A percentile compares a stretch with the other conserved stretches of the same genome.
Evolutionary conservation across 225 moss, liverwort and hornwort species (phyloP).

Genomic region (Asterella californica): DNA sequence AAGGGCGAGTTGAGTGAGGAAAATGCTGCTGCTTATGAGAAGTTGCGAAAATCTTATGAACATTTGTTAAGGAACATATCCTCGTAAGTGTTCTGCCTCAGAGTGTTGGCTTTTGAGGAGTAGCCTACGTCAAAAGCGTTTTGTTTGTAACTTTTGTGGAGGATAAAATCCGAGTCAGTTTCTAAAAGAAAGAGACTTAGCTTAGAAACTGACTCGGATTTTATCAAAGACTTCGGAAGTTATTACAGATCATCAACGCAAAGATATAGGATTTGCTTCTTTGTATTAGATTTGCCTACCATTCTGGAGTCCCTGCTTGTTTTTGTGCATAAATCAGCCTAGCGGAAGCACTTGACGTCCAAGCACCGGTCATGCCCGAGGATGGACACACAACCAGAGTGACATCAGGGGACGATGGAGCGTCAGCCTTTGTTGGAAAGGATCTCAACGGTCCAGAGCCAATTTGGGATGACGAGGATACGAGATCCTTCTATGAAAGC

Average conservation of each 20-base stretch:
- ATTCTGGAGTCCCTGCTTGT: not conserved
- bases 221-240: not conserved
- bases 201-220: too few species aligned
- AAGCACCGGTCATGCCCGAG: constrained; percentile 93
- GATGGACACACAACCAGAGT: constrained; percentile 96
- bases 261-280: not conserved
- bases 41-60: constrained; percentile 93
- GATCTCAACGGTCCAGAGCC: constrained; percentile 77
- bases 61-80: constrained; percentile 90
- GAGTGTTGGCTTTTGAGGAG: too few species aligned
- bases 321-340: constrained; percentile 41
- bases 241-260: not conserved
- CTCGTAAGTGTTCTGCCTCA: constrained; percentile 44
- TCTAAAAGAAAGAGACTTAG: too few species aligned
- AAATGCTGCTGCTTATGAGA: constrained; percentile 89
- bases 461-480: constrained; percentile 99
- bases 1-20: constrained; percentile 98
- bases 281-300: not conserved
- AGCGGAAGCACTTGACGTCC: constrained; percentile 91
- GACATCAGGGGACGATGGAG: constrained; percentile 76
- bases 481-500: constrained; percentile 92
- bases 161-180: not conserved
- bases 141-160: not conserved
- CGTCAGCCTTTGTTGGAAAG: constrained; percentile 56
- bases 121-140: not conserved